Evolutionary conservation across 2,329 filamentous ascomycete species (phyloP), one percentile per base, ranked within the genome.

Genomic region (Trichoderma aggressivum): DNA sequence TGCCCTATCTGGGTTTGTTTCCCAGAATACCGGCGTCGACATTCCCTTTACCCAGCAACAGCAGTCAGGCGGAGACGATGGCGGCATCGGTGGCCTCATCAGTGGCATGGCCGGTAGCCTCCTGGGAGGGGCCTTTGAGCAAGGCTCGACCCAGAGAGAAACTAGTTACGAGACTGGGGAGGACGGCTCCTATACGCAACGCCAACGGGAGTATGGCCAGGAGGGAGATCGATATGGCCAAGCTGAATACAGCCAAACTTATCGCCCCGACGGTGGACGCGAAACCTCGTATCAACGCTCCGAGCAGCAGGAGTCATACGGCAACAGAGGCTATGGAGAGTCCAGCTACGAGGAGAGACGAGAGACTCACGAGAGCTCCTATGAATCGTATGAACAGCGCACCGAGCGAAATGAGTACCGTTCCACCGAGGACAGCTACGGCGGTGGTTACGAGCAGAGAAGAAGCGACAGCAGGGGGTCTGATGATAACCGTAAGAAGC

Each of bases 21-120:
- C 84, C 74, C 79, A 82, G 71, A 82, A 85, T 65, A 84, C 84
- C 11, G 85, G 86, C 32, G 77, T 81, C 62, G 81, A 84, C 72
- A 71, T 84, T 61, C 76, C 78, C 18, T 75, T 78, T 62, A 76
- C 77, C 32, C 75, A 73, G 12, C 73, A 77, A n/a, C 73, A 79
- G 53, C 74, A 76, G 84, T 86, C 75, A 8, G 85, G 86, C 71
- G 86, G 90, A 75, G 89, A 89, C 61, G 89, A 90, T 63, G 88
- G 88, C 12, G 88, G 88, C 12, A 79, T 94, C 1, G 91, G 92
- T 34, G 90, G 91, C 28, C 82, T 97, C 56, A 84, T 97, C 14
- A 91, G 90, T 69, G 89, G 90, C 39, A 47, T 64, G 39, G 91
- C 92, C 34, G 87, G 87, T 43, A 89, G 88, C 50, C 82, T 94